Percentiles rank a stretch among this genome's conserved stretches.
These are phyloP conservation scores for Epichloe scottii DNA, from an alignment of 2,329 filamentous ascomycete species.

Conservation along the genomic window DNA sequence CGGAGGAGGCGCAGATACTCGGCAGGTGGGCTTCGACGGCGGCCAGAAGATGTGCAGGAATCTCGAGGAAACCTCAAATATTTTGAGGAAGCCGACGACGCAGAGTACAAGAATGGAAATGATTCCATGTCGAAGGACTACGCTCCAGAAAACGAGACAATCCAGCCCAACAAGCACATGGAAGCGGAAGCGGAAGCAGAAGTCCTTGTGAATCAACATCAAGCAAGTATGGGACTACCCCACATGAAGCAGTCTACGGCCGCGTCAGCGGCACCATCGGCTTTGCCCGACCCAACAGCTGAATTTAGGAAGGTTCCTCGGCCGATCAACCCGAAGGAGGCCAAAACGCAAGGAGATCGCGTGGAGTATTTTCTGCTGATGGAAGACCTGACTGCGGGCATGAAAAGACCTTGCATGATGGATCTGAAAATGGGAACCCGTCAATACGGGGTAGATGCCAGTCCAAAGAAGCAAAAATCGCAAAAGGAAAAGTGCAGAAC, in stretches of 20 bases:
- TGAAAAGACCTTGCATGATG: constrained; percentile 93
- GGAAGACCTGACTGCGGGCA: constrained; percentile 89
- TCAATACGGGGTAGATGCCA: constrained; percentile 88
- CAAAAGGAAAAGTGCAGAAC: constrained; percentile 85
- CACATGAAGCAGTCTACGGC: constrained; percentile 11
- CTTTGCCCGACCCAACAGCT: constrained; percentile 23
- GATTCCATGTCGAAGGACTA: neutral
- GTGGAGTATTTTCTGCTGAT: constrained; percentile 88
- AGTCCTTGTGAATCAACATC: neutral
- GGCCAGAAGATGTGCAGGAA: constrained; percentile 59
- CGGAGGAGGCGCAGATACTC: constrained; percentile 66
- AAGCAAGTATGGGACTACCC: neutral
- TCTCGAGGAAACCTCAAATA: constrained; percentile 73
- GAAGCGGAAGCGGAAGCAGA: neutral
- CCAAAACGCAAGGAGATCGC: constrained; percentile 42
- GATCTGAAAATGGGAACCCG: constrained; percentile 98
- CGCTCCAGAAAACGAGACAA: neutral
- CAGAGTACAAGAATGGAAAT: constrained; percentile 46
- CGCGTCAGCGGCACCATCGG: constrained; percentile 17
- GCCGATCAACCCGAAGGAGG: constrained; percentile 56
- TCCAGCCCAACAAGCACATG: neutral
- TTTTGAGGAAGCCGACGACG: constrained; percentile 79
- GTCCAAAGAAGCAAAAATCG: constrained; percentile 82
- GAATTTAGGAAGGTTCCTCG: constrained; percentile 35
- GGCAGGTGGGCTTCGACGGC: constrained; percentile 66